Percentiles rank a stretch among this genome's conserved stretches.
Evolutionary conservation across 805 yeast species (phyloP).

Genomic region (Wickerhamomyces tratensis): DNA sequence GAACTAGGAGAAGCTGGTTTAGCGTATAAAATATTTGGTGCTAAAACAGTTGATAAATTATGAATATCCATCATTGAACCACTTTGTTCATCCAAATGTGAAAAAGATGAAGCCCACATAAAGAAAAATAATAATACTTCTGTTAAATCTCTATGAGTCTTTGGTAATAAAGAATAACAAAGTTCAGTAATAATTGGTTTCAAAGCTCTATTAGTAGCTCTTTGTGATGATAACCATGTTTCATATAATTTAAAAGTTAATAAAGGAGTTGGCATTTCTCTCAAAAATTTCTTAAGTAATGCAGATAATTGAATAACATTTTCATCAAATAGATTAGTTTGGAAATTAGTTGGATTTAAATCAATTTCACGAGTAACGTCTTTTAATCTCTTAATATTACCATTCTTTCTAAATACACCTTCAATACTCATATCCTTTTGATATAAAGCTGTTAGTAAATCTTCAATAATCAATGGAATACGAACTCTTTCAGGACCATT

Average conservation of each 20-base stretch:
- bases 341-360: slow-evolving; percentile 57
- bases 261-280: slow-evolving; percentile 90
- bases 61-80: slow-evolving; percentile 96
- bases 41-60: slow-evolving; percentile 88
- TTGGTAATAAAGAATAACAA: slow-evolving; percentile 71
- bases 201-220: slow-evolving; percentile 31
- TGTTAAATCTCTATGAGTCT: slow-evolving; percentile 70
- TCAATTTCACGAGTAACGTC: slow-evolving; percentile 70
- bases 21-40: slow-evolving; percentile 80
- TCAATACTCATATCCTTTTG: slow-evolving; percentile 93
- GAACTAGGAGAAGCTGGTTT: slow-evolving; percentile 27
- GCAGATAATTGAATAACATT: slow-evolving; percentile 92
- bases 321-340: slow-evolving; percentile 58
- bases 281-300: slow-evolving; percentile 75
- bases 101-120: slow-evolving; percentile 93
- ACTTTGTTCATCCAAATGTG: slow-evolving; percentile 81
- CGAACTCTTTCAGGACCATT: slow-evolving; percentile 72
- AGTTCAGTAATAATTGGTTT: slow-evolving; percentile 49
- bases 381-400: slow-evolving; percentile 77
- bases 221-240: slow-evolving; percentile 68
- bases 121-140: slow-evolving; percentile 82
- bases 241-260: slow-evolving; percentile 69
- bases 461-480: slow-evolving; percentile 84
- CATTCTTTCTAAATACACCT: slow-evolving; percentile 93
- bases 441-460: slow-evolving; percentile 69